Evolutionary conservation across 768 basidiomycete genomes (phyloP).

Genomic region (Boletus fagicola): DNA sequence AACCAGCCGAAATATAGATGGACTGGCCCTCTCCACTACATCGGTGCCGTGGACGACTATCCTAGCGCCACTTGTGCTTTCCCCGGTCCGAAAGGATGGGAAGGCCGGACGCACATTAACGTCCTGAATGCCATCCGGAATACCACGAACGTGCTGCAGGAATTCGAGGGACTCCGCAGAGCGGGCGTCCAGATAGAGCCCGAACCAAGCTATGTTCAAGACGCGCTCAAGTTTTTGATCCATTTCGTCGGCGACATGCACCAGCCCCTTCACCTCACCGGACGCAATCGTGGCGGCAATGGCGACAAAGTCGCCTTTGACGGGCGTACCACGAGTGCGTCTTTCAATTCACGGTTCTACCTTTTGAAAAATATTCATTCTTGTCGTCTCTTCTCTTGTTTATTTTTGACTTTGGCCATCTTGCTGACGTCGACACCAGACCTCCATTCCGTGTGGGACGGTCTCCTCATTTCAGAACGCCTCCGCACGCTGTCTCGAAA

Average conservation of each 20-base stretch:
- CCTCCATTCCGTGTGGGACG: constrained; percentile 89
- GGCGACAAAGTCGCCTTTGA: constrained; percentile 72
- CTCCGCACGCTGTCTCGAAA: constrained; percentile 71
- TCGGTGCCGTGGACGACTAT: constrained; percentile 71
- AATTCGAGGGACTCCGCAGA: constrained; percentile 37
- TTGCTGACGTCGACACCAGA: constrained; percentile 38
- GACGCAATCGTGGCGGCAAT: constrained; percentile 87
- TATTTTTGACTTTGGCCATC: neutral
- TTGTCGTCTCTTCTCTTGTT: too few species aligned
- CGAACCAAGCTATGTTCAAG: constrained; percentile 49
- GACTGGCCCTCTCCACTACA: constrained; percentile 75
- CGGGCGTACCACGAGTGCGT: constrained; percentile 66
- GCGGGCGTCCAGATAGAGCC: constrained; percentile 2
- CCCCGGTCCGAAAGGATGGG: constrained; percentile 76
- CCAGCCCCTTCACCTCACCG: constrained; percentile 89
- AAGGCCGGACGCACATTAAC: constrained; percentile 52
- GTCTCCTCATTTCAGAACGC: constrained; percentile 74
- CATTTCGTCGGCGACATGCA: constrained; percentile 96
- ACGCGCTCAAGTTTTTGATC: constrained; percentile 88
- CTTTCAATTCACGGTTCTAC: neutral
- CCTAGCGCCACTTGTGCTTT: constrained; percentile 76
- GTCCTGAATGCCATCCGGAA: constrained; percentile 80
- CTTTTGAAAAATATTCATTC: too few species aligned
- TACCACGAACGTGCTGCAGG: constrained; percentile 59
- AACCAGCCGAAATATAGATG: constrained; percentile 52